Conservation (phyloP, 2,329 filamentous ascomycete genomes). For the Nothopassalora personata region DNA sequence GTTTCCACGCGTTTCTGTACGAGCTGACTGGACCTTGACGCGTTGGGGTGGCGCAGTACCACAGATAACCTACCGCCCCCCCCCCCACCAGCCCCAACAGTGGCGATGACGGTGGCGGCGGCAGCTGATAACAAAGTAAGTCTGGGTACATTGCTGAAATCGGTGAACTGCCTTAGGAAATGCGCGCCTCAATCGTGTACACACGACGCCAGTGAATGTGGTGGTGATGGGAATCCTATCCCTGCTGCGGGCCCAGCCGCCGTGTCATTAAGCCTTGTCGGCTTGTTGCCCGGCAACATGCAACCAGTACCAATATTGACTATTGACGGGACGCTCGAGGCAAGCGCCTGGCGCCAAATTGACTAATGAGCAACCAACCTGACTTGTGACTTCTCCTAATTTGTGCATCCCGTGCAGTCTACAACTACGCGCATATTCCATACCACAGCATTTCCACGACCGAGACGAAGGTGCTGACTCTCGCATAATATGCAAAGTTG, state of each 20-base stretch:
- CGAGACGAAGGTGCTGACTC: background rate
- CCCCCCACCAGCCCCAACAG: background rate
- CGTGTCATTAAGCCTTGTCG: background rate
- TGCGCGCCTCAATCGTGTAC: background rate
- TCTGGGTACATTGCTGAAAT: background rate
- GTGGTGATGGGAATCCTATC: background rate
- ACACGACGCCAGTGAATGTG: background rate
- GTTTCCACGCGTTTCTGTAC: background rate
- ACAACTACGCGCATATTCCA: background rate
- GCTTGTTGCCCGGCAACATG: background rate
- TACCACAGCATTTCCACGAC: no score
- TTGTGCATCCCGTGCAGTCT: background rate
- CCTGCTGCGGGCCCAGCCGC: background rate
- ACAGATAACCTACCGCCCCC: no score
- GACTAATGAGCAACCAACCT: background rate
- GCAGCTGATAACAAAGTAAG: background rate
- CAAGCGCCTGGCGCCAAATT: no score
- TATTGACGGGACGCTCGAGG: no score
- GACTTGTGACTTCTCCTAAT: background rate
- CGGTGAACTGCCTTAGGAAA: background rate
- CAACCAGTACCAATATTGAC: no score
- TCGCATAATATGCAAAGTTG: constrained; percentile 11
- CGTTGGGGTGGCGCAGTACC: background rate
- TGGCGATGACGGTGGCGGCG: background rate
- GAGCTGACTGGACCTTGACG: background rate